Evolutionary conservation across 192 early-diverging fungal species (phyloP).

Genomic region (Spizellomyces punctatus): DNA sequence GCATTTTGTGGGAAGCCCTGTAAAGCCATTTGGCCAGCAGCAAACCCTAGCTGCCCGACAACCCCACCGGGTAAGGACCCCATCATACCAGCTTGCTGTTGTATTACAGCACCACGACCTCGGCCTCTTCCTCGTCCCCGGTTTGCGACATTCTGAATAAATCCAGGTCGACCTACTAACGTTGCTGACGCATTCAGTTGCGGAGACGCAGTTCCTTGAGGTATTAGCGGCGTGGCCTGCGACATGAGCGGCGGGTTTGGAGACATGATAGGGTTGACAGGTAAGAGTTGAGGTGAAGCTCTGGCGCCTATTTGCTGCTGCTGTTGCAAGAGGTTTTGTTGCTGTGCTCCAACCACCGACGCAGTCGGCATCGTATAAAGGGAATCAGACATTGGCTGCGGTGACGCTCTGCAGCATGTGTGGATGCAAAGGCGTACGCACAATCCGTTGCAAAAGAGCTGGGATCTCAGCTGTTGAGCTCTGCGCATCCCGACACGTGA

Average conservation of each 20-base stretch:
- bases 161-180: background rate
- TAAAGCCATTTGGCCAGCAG: conserved; percentile 2
- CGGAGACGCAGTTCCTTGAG: background rate
- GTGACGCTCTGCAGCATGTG: no score
- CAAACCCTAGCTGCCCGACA: background rate
- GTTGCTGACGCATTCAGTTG: background rate
- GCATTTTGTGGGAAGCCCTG: background rate
- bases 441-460: no score
- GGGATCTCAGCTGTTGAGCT: no score
- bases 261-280: background rate
- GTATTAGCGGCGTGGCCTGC: background rate
- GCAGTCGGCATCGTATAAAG: background rate
- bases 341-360: background rate
- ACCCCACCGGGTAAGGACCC: background rate
- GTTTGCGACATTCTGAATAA: background rate
- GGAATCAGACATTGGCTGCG: background rate
- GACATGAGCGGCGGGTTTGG: background rate
- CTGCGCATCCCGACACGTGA: no score
- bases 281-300: conserved; percentile 14
- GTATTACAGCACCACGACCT: background rate
- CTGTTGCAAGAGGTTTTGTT: background rate
- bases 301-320: conserved; percentile 2
- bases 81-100: background rate
- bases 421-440: no score
- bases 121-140: background rate